Evolutionary conservation across 2,329 filamentous ascomycete genomes (phyloP), one percentile per base, ranked within the genome.

Genomic region (Laburnicola sp.): DNA sequence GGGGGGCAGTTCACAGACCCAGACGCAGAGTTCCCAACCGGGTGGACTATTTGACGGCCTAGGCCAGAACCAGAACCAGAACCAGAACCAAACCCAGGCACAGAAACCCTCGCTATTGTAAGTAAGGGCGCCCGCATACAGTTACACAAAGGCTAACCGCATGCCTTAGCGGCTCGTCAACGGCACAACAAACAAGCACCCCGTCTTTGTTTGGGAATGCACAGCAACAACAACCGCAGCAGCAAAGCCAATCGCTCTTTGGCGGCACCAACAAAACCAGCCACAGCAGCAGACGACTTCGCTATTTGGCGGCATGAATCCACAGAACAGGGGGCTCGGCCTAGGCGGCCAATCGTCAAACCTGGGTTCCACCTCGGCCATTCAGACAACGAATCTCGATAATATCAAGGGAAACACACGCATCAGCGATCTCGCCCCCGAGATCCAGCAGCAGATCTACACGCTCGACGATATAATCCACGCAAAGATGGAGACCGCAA

Each of bases 391-490:
- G 2, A 45, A 50, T 28, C 63, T 68, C 16, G 83, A 83, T 62
- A 89, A 89, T 67, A 79, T 97, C 53, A 85, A 91, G 45, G 87
- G 88, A 11, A 96, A 92, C 0, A 96, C 91, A 3, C 89, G 94
- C 55, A 97, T 94, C 77, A 90, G 91, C 68, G 93, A 96, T 72
- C 86, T 96, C 26, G 85, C 89, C 53, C 88, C 93, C 59, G 85
- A 89, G 27, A 78, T 96, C 11, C 91, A 96, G 67, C 83, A 85
- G 56, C 78, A 90, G 59, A 88, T 99, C 55, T 84, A 89, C 56
- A 75, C 80, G 7, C 84, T 96, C 57, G 93, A 99, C 73, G 82
- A 83, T 51, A 84, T 87, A 58, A 93, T 99, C 62, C 84, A 90
- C 63, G 81, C 82, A 47, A 91, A 94, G 68, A 91, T 96, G 65